phyloP scores from a whole-genome alignment of 495 filamentous ascomycete genomes.

The Penicillium waksmanii region DNA sequence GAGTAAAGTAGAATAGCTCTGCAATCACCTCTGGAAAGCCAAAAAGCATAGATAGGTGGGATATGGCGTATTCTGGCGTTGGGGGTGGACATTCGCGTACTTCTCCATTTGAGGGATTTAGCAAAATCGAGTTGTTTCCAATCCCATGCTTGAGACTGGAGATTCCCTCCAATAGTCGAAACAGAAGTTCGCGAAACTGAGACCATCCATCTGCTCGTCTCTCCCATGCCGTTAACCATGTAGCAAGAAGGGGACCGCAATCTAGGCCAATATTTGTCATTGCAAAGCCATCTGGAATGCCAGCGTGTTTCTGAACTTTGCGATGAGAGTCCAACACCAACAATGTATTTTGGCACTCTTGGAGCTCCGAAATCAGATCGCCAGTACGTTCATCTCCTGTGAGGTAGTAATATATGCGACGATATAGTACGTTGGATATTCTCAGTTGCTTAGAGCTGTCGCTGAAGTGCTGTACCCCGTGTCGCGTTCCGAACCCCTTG shows the following conservation, averaged over 20 bases:
- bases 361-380: constrained; percentile 44
- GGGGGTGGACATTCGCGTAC: constrained; percentile 25
- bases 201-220: constrained; percentile 29
- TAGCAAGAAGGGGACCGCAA: constrained; percentile 45
- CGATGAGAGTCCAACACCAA: constrained; percentile 47
- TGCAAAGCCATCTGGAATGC: constrained; percentile 38
- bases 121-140: constrained; percentile 25
- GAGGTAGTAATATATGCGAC: constrained; percentile 51
- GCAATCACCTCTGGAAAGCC: constrained; percentile 26
- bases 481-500: constrained; percentile 55
- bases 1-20: constrained; percentile 22
- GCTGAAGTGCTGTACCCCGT: constrained; percentile 54
- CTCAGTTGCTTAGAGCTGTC: constrained; percentile 56
- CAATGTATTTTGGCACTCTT: constrained; percentile 35
- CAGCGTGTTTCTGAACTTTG: constrained; percentile 46
- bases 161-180: constrained; percentile 24
- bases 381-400: constrained; percentile 50
- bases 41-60: constrained; percentile 31
- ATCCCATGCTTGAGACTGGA: constrained; percentile 24
- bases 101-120: constrained; percentile 25
- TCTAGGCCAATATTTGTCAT: constrained; percentile 48
- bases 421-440: constrained; percentile 49
- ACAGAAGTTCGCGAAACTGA: constrained; percentile 14
- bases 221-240: constrained; percentile 51
- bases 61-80: constrained; percentile 27